Evolutionary conservation across 208 protist genomes (phyloP), one percentile per base, ranked within the genome.

Genomic region (Leishmania arabica): DNA sequence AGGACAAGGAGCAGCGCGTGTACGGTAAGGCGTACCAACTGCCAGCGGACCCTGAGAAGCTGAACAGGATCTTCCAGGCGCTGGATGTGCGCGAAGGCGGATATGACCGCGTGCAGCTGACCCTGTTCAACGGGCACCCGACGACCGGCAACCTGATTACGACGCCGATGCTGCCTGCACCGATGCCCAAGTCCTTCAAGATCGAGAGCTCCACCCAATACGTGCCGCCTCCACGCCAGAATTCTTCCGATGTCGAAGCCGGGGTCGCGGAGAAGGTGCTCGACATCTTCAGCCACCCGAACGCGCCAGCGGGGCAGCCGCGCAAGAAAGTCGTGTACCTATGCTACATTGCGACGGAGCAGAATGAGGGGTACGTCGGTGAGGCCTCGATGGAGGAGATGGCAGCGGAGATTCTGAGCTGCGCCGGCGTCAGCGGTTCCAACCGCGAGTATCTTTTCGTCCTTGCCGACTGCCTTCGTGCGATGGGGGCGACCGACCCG

Each of bases 371-470:
- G 71, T 97, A 89, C 79, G 71, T 95, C 15, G 93, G 91, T 21
- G 86, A 88, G 37, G 89, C 86, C 6, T 80, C 90, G 49, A 88
- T 93, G 68, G 86, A 93, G 56, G 84, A 69, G 42, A 95, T 97
- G 76, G 94, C 92, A 42, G 77, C 49, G 78, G 84, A 94, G 62
- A 95, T 97, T 45, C 66, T 94, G 40, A 72, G 84, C 31, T 76
- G 84, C 72, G 70, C 54, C 37, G 92, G 92, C 51, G 70, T 82
- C 42, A 95, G 92, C 80, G 94, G 94, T 6, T 80, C 90, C 13
- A 96, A 97, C 83, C 78, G 82, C 51, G 92, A 97, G 80, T 97
- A 97, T 81, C 87, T 97, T 49, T 93, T 93, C 85, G 78, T 86
- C 31, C 85, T 96, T 3, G 91, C 89, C 6, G 86, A 91, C 56